Evolutionary conservation across 1,284 basidiomycete genomes (phyloP).

Genomic region (Cryptococcus sp.): DNA sequence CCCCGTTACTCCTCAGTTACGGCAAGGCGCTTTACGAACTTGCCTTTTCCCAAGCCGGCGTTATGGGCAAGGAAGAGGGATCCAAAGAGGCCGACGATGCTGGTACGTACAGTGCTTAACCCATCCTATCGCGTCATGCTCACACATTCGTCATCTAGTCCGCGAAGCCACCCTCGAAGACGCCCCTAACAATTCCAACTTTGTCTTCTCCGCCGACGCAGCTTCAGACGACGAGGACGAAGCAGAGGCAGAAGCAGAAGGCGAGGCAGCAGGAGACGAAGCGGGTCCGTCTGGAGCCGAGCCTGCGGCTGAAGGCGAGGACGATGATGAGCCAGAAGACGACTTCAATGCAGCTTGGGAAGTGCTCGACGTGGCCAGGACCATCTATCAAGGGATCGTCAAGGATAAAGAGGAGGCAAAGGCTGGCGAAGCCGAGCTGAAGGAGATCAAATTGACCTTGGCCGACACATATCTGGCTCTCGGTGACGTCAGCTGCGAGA

Average conservation of each 20-base stretch:
- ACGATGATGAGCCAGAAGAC: slow-evolving; percentile 68
- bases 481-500: slow-evolving; percentile 86
- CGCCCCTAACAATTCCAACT: slow-evolving; percentile 22
- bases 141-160: slow-evolving; percentile 6
- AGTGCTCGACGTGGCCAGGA: slow-evolving; percentile 80
- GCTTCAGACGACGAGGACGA: slow-evolving; percentile 36
- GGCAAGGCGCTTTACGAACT: slow-evolving; percentile 86
- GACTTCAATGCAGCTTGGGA: slow-evolving; percentile 96
- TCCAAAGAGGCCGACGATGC: slow-evolving; percentile 57
- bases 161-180: slow-evolving; percentile 16
- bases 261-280: slow-evolving; percentile 13
- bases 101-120: slow-evolving; percentile 14
- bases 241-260: slow-evolving; percentile 24
- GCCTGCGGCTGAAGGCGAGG: slow-evolving; percentile 31
- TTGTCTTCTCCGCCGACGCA: slow-evolving; percentile 43
- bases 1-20: slow-evolving; percentile 80
- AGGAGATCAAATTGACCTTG: slow-evolving; percentile 62
- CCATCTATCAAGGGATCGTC: slow-evolving; percentile 70
- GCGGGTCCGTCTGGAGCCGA: slow-evolving; percentile 1
- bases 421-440: slow-evolving; percentile 51
- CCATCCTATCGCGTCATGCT: background rate
- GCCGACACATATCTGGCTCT: slow-evolving; percentile 81
- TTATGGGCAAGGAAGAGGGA: slow-evolving; percentile 73
- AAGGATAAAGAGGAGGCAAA: slow-evolving; percentile 33
- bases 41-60: slow-evolving; percentile 74